Evolutionary conservation across 192 early-diverging fungal species (phyloP), one percentile per base, ranked within the genome.

Genomic region (Rhizophagus prolifer): DNA sequence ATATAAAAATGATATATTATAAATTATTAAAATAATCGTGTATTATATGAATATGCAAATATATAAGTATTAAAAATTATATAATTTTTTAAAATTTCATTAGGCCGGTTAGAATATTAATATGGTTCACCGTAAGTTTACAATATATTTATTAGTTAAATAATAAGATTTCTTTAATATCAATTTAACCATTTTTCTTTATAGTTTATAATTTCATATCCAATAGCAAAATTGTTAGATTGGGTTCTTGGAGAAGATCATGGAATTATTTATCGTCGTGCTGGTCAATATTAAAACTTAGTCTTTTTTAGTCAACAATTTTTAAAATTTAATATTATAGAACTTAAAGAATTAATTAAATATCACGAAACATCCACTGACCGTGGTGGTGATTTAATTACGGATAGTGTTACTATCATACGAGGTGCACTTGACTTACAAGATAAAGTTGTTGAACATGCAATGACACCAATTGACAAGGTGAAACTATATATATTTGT

Each of bases 161-260:
- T 38, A n/a, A 65, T 65, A 13, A 31, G 23, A 34, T 28, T 67
- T 4, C 16, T 70, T 31, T 47, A 10, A 26, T n/a, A 10, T 47
- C 7, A 46, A 26, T 6, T 12, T 50, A 65, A 80, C 70, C 62
- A 8, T 50, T 67, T 67, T 9, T 16, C 14, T 34, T 61, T 88
- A 28, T 65, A 88, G 83, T 87, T 88, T 25, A 82, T 89, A 4
- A 30, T 93, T 23, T 87, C 94, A 12, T 96, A 93, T 78, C 97
- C 97, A 4, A 94, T 98, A 44, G 91, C 95, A 10, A 85, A 90
- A 77, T 79, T 95, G 8, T 86, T 98, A 28, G 97, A 98, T 81
- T 86, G 78, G 31, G 68, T 95, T 23, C 81, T 98, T 46, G 97
- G 97, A 5, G 82, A 90, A 47, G 85, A 90, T 77, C 88, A 94